A percentile compares a stretch with the other conserved stretches of the same genome.
phyloP scores from a whole-genome alignment of 169 alveolate genomes.

The Plasmodium coatneyi region DNA sequence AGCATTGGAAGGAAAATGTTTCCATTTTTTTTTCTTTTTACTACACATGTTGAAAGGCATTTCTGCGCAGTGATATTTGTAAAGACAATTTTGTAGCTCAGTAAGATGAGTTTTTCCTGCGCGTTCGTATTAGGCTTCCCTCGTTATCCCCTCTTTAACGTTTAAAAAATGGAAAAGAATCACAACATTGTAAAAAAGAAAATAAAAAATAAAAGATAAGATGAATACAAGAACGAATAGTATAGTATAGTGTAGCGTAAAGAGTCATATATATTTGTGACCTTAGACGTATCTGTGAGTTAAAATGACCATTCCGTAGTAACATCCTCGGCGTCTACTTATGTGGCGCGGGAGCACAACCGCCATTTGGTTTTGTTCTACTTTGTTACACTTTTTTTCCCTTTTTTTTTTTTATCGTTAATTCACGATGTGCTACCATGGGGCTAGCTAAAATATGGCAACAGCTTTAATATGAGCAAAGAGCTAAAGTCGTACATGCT shows the following conservation, averaged over 20 bases:
- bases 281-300: background rate
- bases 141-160: background rate
- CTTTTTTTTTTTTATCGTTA: background rate
- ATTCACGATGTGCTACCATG: background rate
- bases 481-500: conserved; percentile 60
- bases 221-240: background rate
- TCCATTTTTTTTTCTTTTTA: background rate
- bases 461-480: conserved; percentile 34
- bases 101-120: background rate
- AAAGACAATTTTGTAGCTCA: background rate
- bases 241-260: background rate
- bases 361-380: background rate
- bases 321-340: background rate
- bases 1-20: background rate
- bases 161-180: conserved; percentile 58
- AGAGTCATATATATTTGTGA: background rate
- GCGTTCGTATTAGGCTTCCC: background rate
- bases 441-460: conserved; percentile 57
- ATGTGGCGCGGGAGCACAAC: background rate
- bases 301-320: background rate
- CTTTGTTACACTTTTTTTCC: background rate
- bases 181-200: conserved; percentile 58
- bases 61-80: background rate
- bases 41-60: background rate
- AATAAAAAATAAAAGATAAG: background rate